Conservation (phyloP, 129 eudicot species). For the Escallonia rubra region DNA sequence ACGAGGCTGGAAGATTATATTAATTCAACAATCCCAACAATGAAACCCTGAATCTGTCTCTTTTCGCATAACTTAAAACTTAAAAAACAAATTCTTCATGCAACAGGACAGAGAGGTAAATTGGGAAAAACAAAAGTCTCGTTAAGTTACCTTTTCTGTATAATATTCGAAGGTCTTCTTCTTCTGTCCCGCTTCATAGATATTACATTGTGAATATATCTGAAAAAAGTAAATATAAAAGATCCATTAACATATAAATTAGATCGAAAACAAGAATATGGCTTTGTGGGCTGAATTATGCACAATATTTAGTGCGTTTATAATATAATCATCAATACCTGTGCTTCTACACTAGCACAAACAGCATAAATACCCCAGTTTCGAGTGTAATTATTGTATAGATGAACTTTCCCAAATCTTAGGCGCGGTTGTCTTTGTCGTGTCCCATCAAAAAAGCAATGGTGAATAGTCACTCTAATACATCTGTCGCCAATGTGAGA, state of each 20-base stretch:
- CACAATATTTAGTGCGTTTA: neutral
- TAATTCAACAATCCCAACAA: too few species aligned
- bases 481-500: conserved; percentile 80
- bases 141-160: conserved; percentile 57
- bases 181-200: conserved; percentile 85
- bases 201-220: conserved; percentile 84
- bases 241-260: neutral
- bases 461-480: conserved; percentile 84
- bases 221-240: conserved; percentile 9
- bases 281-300: too few species aligned
- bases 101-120: neutral
- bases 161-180: conserved; percentile 64
- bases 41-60: neutral
- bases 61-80: neutral
- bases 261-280: neutral
- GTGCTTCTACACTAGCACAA: conserved; percentile 94
- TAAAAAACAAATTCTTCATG: neutral
- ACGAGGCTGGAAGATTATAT: too few species aligned
- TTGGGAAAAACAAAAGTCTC: conserved; percentile 2
- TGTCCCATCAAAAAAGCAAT: conserved; percentile 93
- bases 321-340: conserved; percentile 36
- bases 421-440: conserved; percentile 87
- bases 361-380: conserved; percentile 83
- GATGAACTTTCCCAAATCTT: conserved; percentile 87
- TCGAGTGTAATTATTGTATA: conserved; percentile 79